Conservation (phyloP, 1,284 basidiomycete genomes). For the Leucoagaricus sp. region DNA sequence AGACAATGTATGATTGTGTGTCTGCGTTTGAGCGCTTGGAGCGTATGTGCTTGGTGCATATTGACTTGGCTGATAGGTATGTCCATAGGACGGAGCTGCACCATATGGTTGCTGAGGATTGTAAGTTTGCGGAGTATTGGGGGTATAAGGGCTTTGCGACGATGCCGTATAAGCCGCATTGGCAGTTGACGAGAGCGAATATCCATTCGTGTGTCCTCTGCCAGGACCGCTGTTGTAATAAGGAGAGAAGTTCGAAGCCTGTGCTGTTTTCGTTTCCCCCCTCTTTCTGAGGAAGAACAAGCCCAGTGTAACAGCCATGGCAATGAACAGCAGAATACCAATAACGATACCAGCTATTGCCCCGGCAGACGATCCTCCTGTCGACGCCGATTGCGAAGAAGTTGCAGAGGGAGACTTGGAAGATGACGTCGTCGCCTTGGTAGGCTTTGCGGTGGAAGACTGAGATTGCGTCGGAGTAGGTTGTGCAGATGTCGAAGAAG, state of each 20-base stretch:
- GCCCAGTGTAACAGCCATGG: slow-evolving; percentile 49
- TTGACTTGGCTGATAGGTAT: slow-evolving; percentile 10
- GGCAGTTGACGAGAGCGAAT: slow-evolving; percentile 27
- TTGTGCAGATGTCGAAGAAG: slow-evolving; percentile 43
- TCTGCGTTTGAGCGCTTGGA: slow-evolving; percentile 10
- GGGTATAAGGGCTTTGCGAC: not conserved
- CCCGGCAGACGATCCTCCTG: slow-evolving; percentile 38
- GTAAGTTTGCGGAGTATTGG: not conserved
- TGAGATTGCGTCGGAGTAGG: slow-evolving; percentile 17
- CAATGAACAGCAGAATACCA: slow-evolving; percentile 55
- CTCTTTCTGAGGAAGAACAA: slow-evolving; percentile 47
- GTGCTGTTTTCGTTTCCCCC: slow-evolving; percentile 21
- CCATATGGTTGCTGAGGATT: slow-evolving; percentile 2
- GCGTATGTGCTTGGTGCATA: slow-evolving; percentile 12
- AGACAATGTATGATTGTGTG: slow-evolving; percentile 8
- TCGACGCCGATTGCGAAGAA: slow-evolving; percentile 25
- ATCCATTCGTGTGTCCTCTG: slow-evolving; percentile 16
- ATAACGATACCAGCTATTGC: slow-evolving; percentile 60
- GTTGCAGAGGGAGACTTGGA: slow-evolving; percentile 25
- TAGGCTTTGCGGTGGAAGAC: slow-evolving; percentile 46
- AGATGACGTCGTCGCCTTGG: slow-evolving; percentile 18
- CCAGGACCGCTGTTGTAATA: no score
- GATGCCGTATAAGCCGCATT: slow-evolving; percentile 7
- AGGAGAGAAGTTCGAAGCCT: slow-evolving; percentile 26
- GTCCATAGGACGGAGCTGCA: not conserved